Conservation (phyloP, 2,329 filamentous ascomycete genomes). For the Cladophialophora immunda region DNA sequence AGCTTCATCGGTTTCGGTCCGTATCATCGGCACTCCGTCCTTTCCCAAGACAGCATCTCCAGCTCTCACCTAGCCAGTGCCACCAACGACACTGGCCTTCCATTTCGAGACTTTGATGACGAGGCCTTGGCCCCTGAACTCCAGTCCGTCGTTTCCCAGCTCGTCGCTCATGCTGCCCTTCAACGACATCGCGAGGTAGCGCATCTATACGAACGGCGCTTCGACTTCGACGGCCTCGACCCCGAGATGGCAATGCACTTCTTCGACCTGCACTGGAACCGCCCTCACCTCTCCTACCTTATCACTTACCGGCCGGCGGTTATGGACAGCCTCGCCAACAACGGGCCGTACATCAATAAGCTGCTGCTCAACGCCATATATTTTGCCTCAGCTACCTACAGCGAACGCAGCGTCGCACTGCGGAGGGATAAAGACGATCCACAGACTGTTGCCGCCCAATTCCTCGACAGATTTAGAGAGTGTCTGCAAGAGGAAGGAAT, state of each 20-base stretch:
- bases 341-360: constrained; percentile 49
- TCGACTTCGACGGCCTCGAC: constrained; percentile 65
- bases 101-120: background rate
- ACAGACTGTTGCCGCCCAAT: constrained; percentile 48
- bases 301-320: constrained; percentile 52
- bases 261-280: constrained; percentile 51
- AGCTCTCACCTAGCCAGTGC: background rate
- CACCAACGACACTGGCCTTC: background rate
- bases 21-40: background rate
- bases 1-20: background rate
- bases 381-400: constrained; percentile 51
- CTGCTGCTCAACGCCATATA: constrained; percentile 55
- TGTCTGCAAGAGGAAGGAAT: constrained; percentile 47
- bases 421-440: constrained; percentile 47
- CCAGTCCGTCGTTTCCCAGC: background rate
- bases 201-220: constrained; percentile 25
- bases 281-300: constrained; percentile 51
- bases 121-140: background rate
- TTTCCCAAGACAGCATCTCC: background rate
- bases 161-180: constrained; percentile 2
- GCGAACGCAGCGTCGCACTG: constrained; percentile 47
- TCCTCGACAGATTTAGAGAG: constrained; percentile 51
- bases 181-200: constrained; percentile 5
- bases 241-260: constrained; percentile 49
- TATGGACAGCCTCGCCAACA: constrained; percentile 48